A percentile compares a stretch with the other conserved stretches of the same genome.
Evolutionary conservation across 2,329 filamentous ascomycete genomes (phyloP).

Genomic region (Cyphellophora europaea): DNA sequence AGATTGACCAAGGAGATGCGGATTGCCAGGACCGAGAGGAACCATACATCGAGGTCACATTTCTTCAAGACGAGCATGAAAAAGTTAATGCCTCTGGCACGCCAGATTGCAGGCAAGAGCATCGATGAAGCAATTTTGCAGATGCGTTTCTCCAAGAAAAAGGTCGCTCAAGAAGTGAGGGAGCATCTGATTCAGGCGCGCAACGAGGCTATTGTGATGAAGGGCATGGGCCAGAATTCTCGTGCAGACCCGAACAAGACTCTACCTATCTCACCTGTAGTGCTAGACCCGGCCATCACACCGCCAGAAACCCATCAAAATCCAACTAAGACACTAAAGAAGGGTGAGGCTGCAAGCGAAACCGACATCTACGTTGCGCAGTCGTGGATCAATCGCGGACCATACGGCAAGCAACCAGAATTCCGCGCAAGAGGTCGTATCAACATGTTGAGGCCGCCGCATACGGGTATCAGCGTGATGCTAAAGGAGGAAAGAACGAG

Average conservation of each 20-base stretch:
- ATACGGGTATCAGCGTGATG: conserved; percentile 67
- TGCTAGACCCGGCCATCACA: conserved; percentile 12
- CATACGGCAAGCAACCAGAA: conserved; percentile 51
- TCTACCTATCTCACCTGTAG: conserved; percentile 1
- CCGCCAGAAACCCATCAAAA: conserved; percentile 16
- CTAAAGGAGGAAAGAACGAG: conserved; percentile 92
- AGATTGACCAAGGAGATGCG: conserved; percentile 56
- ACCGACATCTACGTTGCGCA: conserved; percentile 84
- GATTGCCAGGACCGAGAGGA: conserved; percentile 57
- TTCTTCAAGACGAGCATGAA: conserved; percentile 78
- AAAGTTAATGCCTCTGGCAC: conserved; percentile 78
- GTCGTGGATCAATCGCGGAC: conserved; percentile 81
- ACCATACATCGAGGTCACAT: conserved; percentile 53
- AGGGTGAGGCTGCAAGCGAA: conserved; percentile 60
- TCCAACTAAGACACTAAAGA: conserved; percentile 58
- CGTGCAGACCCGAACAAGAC: conserved; percentile 1
- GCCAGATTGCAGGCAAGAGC: conserved; percentile 88
- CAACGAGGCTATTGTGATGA: conserved; percentile 67
- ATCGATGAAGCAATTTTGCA: conserved; percentile 87
- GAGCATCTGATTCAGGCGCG: conserved; percentile 73
- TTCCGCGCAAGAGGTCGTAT: conserved; percentile 68
- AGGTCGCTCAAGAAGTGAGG: conserved; percentile 69
- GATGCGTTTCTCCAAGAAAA: conserved; percentile 95
- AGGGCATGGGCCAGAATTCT: conserved; percentile 67
- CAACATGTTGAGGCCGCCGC: conserved; percentile 59